Evolutionary conservation across 129 eudicot genomes (phyloP), one percentile per base, ranked within the genome.

Genomic region (Flaveria robusta): DNA sequence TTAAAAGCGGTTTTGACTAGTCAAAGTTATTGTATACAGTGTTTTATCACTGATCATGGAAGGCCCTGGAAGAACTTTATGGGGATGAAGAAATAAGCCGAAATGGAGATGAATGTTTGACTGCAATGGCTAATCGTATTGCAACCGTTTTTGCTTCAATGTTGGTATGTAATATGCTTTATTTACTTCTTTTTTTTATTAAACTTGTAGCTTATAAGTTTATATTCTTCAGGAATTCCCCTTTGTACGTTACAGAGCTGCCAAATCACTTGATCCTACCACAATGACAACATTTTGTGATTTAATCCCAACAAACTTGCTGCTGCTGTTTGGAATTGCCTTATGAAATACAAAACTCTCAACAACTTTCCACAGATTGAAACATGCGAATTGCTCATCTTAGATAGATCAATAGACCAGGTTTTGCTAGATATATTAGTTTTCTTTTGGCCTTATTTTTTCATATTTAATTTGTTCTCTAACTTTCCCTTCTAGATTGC

Each of bases 331-430:
- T 93, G 98, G 98, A 93, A 93, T 70, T 60, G 80, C 76, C 90
- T 93, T 55, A 84, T 67, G 83, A 94, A 86, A 84, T 85, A 90
- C 72, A 93, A 91, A 78, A 19, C 96, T 51, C 80, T 91, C 20
- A 72, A 77, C 15, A 87, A 88, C 83, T 93, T 87, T 52, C 98
- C 98, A n/a, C 90, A 85, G 63, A 83, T 77, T 56, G 98, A 93
- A 82, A 93, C 98, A 34, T 91, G 98, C 68, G 97, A 93, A 41
- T 81, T 93, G 84, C 97, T 93, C 68, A 87, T 93, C 49, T 66
- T 93, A 22, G 98, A 93, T 73, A 86, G 97, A 84, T 90, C 98
- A 58, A 77, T 91, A 54, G 98, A 93, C 81, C 98, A 93, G 98
- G 98, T 93, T 52, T 67, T 46, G 47, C 54, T 74, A 16, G 62